Percentiles rank a stretch among this genome's conserved stretches.
These are phyloP conservation scores for Vachellia pachyceras DNA, from an alignment of 306 rosid species.

Conservation along the genomic window DNA sequence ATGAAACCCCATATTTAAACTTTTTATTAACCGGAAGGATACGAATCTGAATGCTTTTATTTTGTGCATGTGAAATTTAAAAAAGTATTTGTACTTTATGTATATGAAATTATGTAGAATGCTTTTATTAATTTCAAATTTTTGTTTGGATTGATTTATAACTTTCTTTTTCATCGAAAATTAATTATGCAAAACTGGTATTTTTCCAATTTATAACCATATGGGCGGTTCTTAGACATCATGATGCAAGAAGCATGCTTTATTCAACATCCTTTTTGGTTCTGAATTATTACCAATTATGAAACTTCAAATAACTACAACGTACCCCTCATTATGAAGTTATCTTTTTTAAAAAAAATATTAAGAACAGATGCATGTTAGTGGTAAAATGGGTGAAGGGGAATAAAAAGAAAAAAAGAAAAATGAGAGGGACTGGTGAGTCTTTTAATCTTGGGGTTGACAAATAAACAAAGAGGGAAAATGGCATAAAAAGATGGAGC, in stretches of 20 bases:
- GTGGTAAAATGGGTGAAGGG: not conserved
- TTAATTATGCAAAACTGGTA: conserved; percentile 17
- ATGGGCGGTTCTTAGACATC: conserved; percentile 33
- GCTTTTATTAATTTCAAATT: too few species aligned
- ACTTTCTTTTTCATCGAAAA: too few species aligned
- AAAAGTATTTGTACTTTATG: too few species aligned
- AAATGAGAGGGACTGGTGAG: not conserved
- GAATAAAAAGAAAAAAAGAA: too few species aligned
- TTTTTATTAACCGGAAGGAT: too few species aligned
- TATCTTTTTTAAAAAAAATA: too few species aligned
- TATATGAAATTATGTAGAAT: too few species aligned
- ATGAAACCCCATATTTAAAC: too few species aligned
- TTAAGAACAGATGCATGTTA: not conserved
- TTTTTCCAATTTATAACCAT: conserved; percentile 15
- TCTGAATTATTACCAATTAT: conserved; percentile 20
- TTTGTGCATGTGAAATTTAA: too few species aligned
- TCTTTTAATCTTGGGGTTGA: conserved; percentile 31
- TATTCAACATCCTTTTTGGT: conserved; percentile 16
- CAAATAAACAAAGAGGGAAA: conserved; percentile 23
- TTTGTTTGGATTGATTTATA: too few species aligned
- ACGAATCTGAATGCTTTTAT: too few species aligned
- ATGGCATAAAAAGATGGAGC: conserved; percentile 52
- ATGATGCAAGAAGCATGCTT: conserved; percentile 33
- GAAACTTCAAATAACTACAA: conserved; percentile 21
- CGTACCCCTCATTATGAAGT: not conserved